A percentile compares a stretch with the other conserved stretches of the same genome.
Evolutionary conservation across 2,329 filamentous ascomycete species (phyloP).

Genomic region (Fusarium nelsonii): DNA sequence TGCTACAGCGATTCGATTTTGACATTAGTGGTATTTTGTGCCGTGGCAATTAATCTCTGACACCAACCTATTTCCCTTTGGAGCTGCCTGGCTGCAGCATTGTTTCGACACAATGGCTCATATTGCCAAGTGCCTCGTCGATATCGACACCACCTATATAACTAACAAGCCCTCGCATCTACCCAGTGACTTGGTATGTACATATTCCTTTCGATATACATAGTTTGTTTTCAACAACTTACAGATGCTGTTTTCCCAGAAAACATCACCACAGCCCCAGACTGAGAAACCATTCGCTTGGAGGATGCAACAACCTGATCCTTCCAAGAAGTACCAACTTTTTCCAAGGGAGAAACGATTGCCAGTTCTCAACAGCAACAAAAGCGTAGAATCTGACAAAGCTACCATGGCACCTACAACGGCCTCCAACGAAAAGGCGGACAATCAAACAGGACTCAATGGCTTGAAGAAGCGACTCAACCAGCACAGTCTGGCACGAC

Average conservation of each 20-base stretch:
- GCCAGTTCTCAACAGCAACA: slow-evolving; percentile 56
- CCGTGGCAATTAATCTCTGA: slow-evolving; percentile 45
- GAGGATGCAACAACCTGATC: slow-evolving; percentile 70
- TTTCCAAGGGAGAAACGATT: slow-evolving; percentile 68
- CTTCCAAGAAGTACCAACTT: slow-evolving; percentile 69
- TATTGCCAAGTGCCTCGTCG: slow-evolving; percentile 70
- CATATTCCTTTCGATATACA: slow-evolving; percentile 20
- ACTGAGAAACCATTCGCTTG: slow-evolving; percentile 66
- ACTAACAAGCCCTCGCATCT: slow-evolving; percentile 61
- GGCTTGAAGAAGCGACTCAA: slow-evolving; percentile 67
- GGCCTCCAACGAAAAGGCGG: slow-evolving; percentile 57
- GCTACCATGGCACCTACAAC: slow-evolving; percentile 59
- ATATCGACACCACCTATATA: slow-evolving; percentile 64
- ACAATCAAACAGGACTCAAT: slow-evolving; percentile 54
- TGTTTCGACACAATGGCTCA: slow-evolving; percentile 66
- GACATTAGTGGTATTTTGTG: slow-evolving; percentile 40
- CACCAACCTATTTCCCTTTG: slow-evolving; percentile 43
- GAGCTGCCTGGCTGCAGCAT: slow-evolving; percentile 38
- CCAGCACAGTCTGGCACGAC: slow-evolving; percentile 67
- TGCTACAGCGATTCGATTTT: slow-evolving; percentile 42
- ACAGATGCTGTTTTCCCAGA: slow-evolving; percentile 38
- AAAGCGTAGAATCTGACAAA: slow-evolving; percentile 66
- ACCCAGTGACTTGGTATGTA: slow-evolving; percentile 60
- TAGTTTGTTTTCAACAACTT: slow-evolving; percentile 20
- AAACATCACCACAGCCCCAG: slow-evolving; percentile 46